These are phyloP conservation scores for Fusarium longipes DNA, from an alignment of 2,329 filamentous ascomycete species.

Conservation along the genomic window DNA sequence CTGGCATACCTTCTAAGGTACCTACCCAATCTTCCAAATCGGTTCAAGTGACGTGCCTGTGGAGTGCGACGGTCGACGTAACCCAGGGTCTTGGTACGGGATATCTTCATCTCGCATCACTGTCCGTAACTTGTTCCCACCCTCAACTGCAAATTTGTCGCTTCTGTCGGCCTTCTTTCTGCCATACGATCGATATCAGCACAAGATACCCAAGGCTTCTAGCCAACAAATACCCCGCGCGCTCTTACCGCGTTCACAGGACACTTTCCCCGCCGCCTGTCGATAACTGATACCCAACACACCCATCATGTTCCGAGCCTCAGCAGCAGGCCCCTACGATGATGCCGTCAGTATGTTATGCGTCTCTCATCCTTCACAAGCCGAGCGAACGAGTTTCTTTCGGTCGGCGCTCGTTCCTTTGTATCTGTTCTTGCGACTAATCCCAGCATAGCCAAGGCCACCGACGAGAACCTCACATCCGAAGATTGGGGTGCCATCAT, in stretches of 20 bases:
- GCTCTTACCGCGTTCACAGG: slow-evolving; percentile 7
- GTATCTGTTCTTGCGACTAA: slow-evolving; percentile 27
- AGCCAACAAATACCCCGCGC: slow-evolving; percentile 14
- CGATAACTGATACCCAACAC: slow-evolving; percentile 23
- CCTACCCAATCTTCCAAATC: neutral
- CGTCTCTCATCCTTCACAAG: neutral
- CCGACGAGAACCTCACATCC: slow-evolving; percentile 95
- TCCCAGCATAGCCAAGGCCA: slow-evolving; percentile 72
- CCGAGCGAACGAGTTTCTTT: neutral
- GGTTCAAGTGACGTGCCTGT: slow-evolving; percentile 36
- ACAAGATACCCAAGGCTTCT: slow-evolving; percentile 16
- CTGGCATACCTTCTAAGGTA: neutral
- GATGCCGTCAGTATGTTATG: slow-evolving; percentile 66
- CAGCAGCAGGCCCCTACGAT: slow-evolving; percentile 68
- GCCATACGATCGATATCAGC: slow-evolving; percentile 14
- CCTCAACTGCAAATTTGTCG: neutral
- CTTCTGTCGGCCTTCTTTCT: neutral
- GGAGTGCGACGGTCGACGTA: slow-evolving; percentile 35
- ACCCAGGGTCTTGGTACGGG: slow-evolving; percentile 33
- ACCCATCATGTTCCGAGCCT: slow-evolving; percentile 67
- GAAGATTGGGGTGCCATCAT: slow-evolving; percentile 77
- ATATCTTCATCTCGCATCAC: slow-evolving; percentile 25
- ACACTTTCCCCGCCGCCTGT: slow-evolving; percentile 15
- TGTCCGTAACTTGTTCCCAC: slow-evolving; percentile 5
- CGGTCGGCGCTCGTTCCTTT: neutral